Percentiles rank a stretch among this genome's conserved stretches.
Evolutionary conservation across 1,139 yeast species (phyloP).

Genomic region (Kluyveromyces sp.): DNA sequence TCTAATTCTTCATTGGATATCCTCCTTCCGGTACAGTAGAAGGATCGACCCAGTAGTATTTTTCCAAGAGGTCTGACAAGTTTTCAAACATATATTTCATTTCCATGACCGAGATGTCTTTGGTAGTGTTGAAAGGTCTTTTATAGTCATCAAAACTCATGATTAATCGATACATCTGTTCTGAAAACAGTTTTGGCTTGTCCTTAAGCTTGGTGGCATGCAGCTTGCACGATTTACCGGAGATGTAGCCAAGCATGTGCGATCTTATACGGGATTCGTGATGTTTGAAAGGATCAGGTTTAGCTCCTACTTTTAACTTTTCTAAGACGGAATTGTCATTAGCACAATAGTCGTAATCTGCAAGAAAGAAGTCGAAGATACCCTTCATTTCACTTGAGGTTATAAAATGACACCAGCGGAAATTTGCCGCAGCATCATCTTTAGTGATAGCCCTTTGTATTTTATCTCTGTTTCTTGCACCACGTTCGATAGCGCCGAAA

Average conservation of each 20-base stretch:
- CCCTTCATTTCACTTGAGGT: conserved; percentile 4
- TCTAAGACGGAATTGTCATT: not conserved
- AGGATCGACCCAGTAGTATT: conserved; percentile 8
- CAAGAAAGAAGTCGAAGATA: not conserved
- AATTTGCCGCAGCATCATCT: not conserved
- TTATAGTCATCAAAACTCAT: conserved; percentile 1
- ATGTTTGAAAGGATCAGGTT: conserved; percentile 3
- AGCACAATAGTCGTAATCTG: conserved; percentile 1
- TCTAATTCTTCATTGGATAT: not conserved
- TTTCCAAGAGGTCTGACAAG: conserved; percentile 2
- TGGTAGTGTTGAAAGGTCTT: conserved; percentile 2
- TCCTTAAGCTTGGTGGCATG: not conserved
- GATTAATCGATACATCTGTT: not conserved
- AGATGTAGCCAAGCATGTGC: conserved; percentile 2
- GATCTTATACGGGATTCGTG: conserved; percentile 2
- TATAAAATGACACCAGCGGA: conserved; percentile 1
- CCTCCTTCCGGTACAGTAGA: conserved; percentile 5
- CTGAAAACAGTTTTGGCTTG: not conserved
- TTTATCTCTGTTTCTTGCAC: not conserved
- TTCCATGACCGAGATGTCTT: conserved; percentile 2
- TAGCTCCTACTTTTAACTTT: not conserved
- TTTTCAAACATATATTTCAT: conserved; percentile 2
- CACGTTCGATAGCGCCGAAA: conserved; percentile 1
- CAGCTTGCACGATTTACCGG: conserved; percentile 3
- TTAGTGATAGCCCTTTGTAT: not conserved